Evolutionary conservation across 2,329 filamentous ascomycete genomes (phyloP), one percentile per base, ranked within the genome.

Genomic region (Clarireedia sp.): DNA sequence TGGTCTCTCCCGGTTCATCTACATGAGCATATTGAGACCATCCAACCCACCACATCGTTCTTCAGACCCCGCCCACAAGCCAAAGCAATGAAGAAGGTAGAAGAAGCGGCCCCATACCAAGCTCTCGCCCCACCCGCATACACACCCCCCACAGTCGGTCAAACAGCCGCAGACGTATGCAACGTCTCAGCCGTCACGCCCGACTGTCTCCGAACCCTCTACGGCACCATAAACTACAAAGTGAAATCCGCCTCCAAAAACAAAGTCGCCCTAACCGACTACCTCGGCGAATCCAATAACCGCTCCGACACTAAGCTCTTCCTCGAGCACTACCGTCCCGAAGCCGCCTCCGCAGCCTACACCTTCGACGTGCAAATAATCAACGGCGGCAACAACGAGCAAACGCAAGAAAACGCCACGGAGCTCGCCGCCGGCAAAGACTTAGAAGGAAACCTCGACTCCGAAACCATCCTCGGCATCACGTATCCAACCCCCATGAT

Each of bases 41-140:
- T 69, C 19, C 79, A 83, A 66, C 80, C 80, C 1, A 83, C 80
- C 1, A 83, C 75, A 49, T 80, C 79, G 0, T 83, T 83, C 70
- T 59, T 62, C 75, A 48, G 74, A 68, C 12, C 75, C 70, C 2
- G 70, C 67, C 24, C 65, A 71, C 55, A 73, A 71, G 55, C 64
- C 73, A 51, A 54, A 46, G 54, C 55, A n/a, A 29, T 62, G n/a
- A 61, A 57, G 51, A 55, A 45, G 36, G 43, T 58, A 14, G 16
- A 38, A 38, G 36, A 49, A 21, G 40, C 49, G 1, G 38, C 36
- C 2, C 38, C 43, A 26, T 51, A 52, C 19, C 36, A 51, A 40
- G 37, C 21, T 12, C 29, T 54, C 12, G 6, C 24, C 17, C 53
- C 37, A 17, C 21, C 57, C 3, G 38, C 9, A 29, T 57, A 57